phyloP scores from a whole-genome alignment of 345 rosid species.

The Syzygium jambos region DNA sequence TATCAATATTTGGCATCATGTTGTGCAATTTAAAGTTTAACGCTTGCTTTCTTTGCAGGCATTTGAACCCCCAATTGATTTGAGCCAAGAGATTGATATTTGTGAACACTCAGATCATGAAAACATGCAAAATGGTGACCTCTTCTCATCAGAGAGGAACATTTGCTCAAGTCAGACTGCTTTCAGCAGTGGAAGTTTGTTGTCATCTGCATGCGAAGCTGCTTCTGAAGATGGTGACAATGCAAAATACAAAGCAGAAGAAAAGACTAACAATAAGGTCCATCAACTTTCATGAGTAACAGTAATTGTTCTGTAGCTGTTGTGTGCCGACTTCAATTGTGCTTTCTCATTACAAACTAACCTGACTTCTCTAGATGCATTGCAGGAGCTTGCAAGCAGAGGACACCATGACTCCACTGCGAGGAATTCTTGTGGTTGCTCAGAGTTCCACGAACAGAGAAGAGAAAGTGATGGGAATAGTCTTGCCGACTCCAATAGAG shows the following conservation, averaged over 20 bases:
- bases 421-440: background rate
- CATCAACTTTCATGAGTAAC: slow-evolving; percentile 1
- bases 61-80: slow-evolving; percentile 95
- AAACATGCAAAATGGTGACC: slow-evolving; percentile 30
- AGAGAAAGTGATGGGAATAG: slow-evolving; percentile 18
- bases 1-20: background rate
- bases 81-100: slow-evolving; percentile 64
- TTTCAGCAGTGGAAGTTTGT: slow-evolving; percentile 29
- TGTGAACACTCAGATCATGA: slow-evolving; percentile 35
- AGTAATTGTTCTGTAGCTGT: slow-evolving; percentile 3
- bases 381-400: slow-evolving; percentile 51
- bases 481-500: slow-evolving; percentile 30
- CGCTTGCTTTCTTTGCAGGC: slow-evolving; percentile 45
- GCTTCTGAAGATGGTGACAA: slow-evolving; percentile 15
- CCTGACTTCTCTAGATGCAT: slow-evolving; percentile 38
- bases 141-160: slow-evolving; percentile 31
- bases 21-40: background rate
- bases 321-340: background rate
- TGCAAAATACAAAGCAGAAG: slow-evolving; percentile 8
- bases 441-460: slow-evolving; percentile 13
- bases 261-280: slow-evolving; percentile 23
- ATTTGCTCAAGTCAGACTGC: slow-evolving; percentile 29
- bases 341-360: slow-evolving; percentile 27
- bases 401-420: background rate
- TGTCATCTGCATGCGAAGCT: slow-evolving; percentile 14